These are phyloP conservation scores for Elaeis guineensis DNA, from an alignment of 176 grass and related monocot species.

Conservation along the genomic window DNA sequence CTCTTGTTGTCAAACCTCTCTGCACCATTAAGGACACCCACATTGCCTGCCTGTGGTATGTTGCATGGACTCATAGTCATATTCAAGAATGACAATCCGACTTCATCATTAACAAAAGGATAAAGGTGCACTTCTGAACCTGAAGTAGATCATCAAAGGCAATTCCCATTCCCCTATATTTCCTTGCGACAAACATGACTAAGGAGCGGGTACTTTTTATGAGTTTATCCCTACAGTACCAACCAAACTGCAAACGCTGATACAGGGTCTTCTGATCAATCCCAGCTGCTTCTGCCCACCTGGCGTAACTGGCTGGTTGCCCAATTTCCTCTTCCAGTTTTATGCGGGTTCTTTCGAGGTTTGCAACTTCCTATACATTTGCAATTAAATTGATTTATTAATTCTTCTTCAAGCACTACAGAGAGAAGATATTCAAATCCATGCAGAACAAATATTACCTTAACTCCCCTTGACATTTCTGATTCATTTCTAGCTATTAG, in stretches of 20 bases:
- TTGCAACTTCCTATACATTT: slow-evolving; percentile 42
- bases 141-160: slow-evolving; percentile 78
- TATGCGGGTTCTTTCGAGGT: slow-evolving; percentile 60
- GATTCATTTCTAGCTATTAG: slow-evolving; percentile 38
- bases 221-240: slow-evolving; percentile 53
- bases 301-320: slow-evolving; percentile 30
- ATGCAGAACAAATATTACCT: slow-evolving; percentile 28
- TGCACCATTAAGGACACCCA: slow-evolving; percentile 71
- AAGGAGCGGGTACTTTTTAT: slow-evolving; percentile 54
- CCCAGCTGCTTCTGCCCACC: slow-evolving; percentile 69
- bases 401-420: background rate
- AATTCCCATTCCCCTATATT: slow-evolving; percentile 63
- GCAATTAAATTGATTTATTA: slow-evolving; percentile 7
- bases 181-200: slow-evolving; percentile 59
- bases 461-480: slow-evolving; percentile 53
- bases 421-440: slow-evolving; percentile 2
- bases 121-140: slow-evolving; percentile 26
- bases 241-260: slow-evolving; percentile 45
- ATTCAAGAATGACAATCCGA: background rate
- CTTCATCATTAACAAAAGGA: background rate
- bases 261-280: slow-evolving; percentile 42
- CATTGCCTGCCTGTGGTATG: slow-evolving; percentile 54
- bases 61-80: background rate
- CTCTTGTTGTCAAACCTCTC: slow-evolving; percentile 66
- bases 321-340: slow-evolving; percentile 39